Conservation (phyloP, 1,139 yeast genomes). For the Nakaseomyces sp. region DNA sequence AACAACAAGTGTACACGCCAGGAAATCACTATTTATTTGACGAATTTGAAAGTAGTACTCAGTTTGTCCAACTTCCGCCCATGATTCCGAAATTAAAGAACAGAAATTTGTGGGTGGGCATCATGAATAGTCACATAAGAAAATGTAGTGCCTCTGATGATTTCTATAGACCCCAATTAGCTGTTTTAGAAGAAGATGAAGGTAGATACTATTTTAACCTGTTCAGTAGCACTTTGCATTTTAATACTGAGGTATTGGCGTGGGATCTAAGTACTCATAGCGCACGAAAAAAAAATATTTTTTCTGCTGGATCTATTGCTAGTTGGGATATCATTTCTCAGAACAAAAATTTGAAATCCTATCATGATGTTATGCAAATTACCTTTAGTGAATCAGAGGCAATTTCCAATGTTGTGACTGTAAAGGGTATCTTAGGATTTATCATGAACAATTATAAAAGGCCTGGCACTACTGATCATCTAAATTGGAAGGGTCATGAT, state of each 20-base stretch:
- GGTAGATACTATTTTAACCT: conserved; percentile 1
- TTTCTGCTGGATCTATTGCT: conserved; percentile 6
- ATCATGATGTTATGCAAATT: conserved; percentile 4
- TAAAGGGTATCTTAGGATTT: conserved; percentile 5
- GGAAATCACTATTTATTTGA: no score
- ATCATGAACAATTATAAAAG: conserved; percentile 9
- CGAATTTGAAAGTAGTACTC: conserved; percentile 5
- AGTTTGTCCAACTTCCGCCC: conserved; percentile 3
- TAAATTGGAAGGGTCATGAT: neutral
- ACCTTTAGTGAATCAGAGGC: conserved; percentile 4
- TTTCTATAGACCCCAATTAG: conserved; percentile 6
- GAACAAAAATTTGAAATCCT: neutral
- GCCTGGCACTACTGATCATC: neutral
- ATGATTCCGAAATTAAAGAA: neutral
- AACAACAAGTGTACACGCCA: neutral
- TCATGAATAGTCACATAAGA: conserved; percentile 2
- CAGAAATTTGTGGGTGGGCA: conserved; percentile 5
- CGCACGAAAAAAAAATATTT: conserved; percentile 2
- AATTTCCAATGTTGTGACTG: neutral
- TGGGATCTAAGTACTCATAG: conserved; percentile 1
- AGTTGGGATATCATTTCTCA: conserved; percentile 6
- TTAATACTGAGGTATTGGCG: conserved; percentile 1
- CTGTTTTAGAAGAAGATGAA: neutral
- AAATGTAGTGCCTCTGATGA: conserved; percentile 5
- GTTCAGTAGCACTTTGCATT: conserved; percentile 1